Evolutionary conservation across 306 rosid species (phyloP).

Genomic region (Vicia faba): DNA sequence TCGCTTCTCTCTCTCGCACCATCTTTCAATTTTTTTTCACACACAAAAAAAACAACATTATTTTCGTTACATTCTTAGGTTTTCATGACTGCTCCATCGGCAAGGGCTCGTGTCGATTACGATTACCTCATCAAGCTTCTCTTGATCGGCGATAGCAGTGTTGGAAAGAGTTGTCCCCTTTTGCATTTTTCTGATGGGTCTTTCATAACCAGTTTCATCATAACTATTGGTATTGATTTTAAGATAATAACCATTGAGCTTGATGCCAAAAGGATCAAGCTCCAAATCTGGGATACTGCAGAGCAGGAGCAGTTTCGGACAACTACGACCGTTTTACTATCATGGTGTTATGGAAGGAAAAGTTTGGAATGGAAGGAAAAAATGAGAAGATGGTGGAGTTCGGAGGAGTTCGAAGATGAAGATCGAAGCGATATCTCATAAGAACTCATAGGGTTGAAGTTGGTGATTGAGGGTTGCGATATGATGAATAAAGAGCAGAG

Average conservation of each 20-base stretch:
- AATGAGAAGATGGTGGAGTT: too few species aligned
- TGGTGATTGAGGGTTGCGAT: too few species aligned
- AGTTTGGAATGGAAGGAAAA: too few species aligned
- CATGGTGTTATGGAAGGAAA: too few species aligned
- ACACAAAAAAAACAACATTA: slow-evolving; percentile 36
- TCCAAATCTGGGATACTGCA: slow-evolving; percentile 99
- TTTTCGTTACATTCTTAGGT: slow-evolving; percentile 32
- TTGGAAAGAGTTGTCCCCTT: slow-evolving; percentile 97
- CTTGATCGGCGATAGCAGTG: slow-evolving; percentile 96
- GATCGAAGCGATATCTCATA: too few species aligned
- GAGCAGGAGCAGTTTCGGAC: slow-evolving; percentile 97
- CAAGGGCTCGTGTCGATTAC: slow-evolving; percentile 98
- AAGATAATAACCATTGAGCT: slow-evolving; percentile 97
- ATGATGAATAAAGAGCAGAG: too few species aligned
- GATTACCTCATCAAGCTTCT: slow-evolving; percentile 94
- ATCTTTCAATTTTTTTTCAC: slow-evolving; percentile 21
- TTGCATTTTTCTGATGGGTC: slow-evolving; percentile 97
- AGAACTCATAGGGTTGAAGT: too few species aligned
- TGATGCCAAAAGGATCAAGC: too few species aligned
- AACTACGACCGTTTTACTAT: slow-evolving; percentile 93
- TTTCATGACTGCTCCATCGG: slow-evolving; percentile 95
- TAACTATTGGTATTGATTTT: slow-evolving; percentile 95
- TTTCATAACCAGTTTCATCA: slow-evolving; percentile 94
- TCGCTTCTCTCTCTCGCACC: not conserved
- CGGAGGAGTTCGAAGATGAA: too few species aligned